phyloP scores from a whole-genome alignment of 768 basidiomycete species.

The Agaricus blazei region DNA sequence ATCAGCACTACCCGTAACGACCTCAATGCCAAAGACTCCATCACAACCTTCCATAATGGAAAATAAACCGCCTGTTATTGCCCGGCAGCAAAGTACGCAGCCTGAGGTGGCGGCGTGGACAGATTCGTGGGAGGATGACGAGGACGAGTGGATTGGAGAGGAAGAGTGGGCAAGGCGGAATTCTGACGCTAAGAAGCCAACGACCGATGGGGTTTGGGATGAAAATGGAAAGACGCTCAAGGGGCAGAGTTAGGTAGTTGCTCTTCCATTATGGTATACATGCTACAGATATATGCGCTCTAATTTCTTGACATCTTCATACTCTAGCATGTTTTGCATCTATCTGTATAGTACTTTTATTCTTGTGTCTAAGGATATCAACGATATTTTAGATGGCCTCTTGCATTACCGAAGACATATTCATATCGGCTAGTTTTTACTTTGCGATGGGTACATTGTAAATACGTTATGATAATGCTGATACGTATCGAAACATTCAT shows the following conservation, averaged over 20 bases:
- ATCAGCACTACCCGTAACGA: constrained; percentile 10
- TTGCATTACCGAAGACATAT: too few species aligned
- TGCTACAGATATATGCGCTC: not conserved
- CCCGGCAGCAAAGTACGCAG: not conserved
- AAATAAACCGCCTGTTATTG: not conserved
- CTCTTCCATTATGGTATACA: not conserved
- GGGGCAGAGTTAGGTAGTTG: not conserved
- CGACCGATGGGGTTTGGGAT: constrained; percentile 14
- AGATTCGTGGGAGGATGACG: constrained; percentile 49
- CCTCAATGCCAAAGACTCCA: constrained; percentile 9
- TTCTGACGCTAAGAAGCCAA: constrained; percentile 31
- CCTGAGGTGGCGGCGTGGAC: constrained; percentile 32
- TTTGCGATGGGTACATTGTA: too few species aligned
- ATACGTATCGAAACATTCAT: too few species aligned
- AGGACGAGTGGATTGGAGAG: constrained; percentile 49
- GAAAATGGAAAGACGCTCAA: too few species aligned
- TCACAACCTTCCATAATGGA: constrained; percentile 6
- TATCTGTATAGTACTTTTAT: not conserved
- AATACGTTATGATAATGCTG: too few species aligned
- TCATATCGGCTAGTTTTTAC: too few species aligned
- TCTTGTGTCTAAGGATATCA: not conserved
- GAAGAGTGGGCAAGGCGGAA: constrained; percentile 43
- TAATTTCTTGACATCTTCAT: not conserved
- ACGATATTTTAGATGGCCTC: not conserved
- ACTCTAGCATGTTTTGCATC: not conserved